Base-by-base conservation (phyloP, 73 alveolate genomes). In the Breviolum minutum region DNA sequence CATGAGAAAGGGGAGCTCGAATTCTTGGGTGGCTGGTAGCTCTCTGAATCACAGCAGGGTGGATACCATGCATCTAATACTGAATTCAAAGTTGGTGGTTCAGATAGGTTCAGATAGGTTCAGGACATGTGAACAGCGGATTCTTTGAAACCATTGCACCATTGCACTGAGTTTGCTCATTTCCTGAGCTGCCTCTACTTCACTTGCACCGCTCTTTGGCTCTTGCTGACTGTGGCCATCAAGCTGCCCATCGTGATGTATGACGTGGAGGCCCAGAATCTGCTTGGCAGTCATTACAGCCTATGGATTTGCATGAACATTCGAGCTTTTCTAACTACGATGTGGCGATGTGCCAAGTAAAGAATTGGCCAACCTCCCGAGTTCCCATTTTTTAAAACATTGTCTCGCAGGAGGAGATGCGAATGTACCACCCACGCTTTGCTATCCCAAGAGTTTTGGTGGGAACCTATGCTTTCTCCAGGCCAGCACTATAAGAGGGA, bases 191-290 rank as follows among this genome's bases (percentile, higher is more conserved):
- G 85, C 48, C 86, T 88, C 30, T 88, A 88, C 86, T 88, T 88
- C 86, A 74, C 24, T 19, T 88, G 95, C 95, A 88, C 95, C 20
- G 95, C 95, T 27, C 64, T 74, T 10, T 88, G 95, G 95, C 71
- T 88, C 30, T 68, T 88, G n/a, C 95, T 88, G 70, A 88, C 95
- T 0, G 63, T 88, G 19, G 95, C 86, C 63, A 88, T 88, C 86
- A 88, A 88, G 95, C 71, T 3, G 69, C 85, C 85, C 89, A 81
- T 81, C 89, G 89, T 48, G 70, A 30, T 81, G 89, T 48, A 81
- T 30, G 89, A 81, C 13, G 89, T 48, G 29, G 89, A 81, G 89
- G 89, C 89, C 40, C n/a, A 32, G 77, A 68, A 22, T 14, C 77
- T 68, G n/a, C 77, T 17, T 68, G 77, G 77, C n/a, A 17, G 77